These are phyloP conservation scores for Fusarium chaquense DNA, from an alignment of 2,329 filamentous ascomycete genomes.

Conservation along the genomic window DNA sequence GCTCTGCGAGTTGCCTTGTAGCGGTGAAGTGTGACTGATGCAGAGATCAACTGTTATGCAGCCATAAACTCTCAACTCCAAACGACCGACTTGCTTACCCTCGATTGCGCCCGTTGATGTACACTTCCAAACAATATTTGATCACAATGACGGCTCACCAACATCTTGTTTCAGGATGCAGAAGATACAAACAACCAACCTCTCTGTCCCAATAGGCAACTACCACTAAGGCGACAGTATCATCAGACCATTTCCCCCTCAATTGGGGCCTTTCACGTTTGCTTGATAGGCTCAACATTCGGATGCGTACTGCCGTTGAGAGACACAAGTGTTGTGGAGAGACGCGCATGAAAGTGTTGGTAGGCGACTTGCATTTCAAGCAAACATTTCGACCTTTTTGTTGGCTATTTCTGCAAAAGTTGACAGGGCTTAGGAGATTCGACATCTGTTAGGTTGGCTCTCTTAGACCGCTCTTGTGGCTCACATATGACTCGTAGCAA, in stretches of 20 bases:
- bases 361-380: not conserved
- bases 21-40: not conserved
- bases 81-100: not conserved
- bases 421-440: not conserved
- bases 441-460: not conserved
- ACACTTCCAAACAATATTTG: not conserved
- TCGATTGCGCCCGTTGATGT: not conserved
- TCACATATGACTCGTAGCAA: not conserved
- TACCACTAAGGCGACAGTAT: not conserved
- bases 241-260: not conserved
- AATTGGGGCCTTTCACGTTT: not conserved
- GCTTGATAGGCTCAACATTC: not conserved
- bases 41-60: not conserved
- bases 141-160: not conserved
- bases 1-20: not conserved
- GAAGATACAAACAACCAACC: not conserved
- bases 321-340: not conserved
- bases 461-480: constrained; percentile 15
- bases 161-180: not conserved
- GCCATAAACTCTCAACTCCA: not conserved
- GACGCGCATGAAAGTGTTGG: not conserved
- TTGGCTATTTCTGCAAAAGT: not conserved
- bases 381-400: not conserved
- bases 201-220: not conserved
- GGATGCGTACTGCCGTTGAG: not conserved